Base-by-base conservation (phyloP, 441 rosid species). In the Pelargonium myrrhifolium region DNA sequence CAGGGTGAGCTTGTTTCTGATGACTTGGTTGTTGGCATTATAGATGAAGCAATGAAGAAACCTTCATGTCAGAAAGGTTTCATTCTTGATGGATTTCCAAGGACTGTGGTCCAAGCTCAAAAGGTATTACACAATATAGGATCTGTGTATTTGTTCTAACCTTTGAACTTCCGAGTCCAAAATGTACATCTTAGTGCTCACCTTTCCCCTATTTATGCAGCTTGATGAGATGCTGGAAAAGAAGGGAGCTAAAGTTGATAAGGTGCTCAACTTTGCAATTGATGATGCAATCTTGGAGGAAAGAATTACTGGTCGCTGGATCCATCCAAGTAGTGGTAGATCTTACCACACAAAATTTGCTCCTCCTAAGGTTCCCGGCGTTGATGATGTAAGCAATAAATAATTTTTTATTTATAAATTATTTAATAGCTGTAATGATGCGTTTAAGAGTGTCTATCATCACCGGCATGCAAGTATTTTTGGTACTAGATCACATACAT, bases 291-390 rank as follows among this genome's bases (percentile, higher is more conserved):
- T 84, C 75, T 79, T 86, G 83, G 89, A 86, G 73, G 89, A 86
- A 79, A 86, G 91, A 74, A 86, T 86, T 59, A 83, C 86, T 8
- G 89, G 91, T 66, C 73, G 86, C 49, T 86, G 87, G 91, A 84
- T 86, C 35, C 91, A 86, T 66, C 85, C 85, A 49, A 74, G 88
- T 0, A 86, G 90, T 70, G 90, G 90, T 65, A 81, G 88, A 68
- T 78, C 81, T 66, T 86, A 86, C 78, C 91, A 86, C 79, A 78
- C 87, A 3, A 86, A 84, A 67, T 86, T 80, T 43, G 80, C 88
- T 0, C 86, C 88, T 60, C 85, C 91, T 56, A 84, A 81, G 69
- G 76, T 72, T 64, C 79, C 77, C 4, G 84, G 88, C 59, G 70
- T 77, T 68, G 91, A 86, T 76, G 91, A 84, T 75, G 91, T 84